These are phyloP conservation scores for Ajuga chamaepitys DNA, from an alignment of 257 asterid species.

Conservation along the genomic window DNA sequence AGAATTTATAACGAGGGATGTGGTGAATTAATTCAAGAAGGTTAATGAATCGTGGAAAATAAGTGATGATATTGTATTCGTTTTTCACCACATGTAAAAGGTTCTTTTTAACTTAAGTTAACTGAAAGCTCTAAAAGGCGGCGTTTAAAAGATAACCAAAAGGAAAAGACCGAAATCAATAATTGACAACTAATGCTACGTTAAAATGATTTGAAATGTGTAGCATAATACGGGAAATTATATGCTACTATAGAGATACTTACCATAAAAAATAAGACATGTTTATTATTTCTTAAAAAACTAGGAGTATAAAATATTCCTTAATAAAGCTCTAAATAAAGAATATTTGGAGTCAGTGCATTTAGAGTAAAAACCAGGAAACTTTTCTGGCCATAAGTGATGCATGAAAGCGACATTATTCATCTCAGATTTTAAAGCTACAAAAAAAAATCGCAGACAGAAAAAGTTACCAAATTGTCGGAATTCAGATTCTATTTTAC, in stretches of 20 bases:
- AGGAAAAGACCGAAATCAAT: background rate
- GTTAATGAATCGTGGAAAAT: background rate
- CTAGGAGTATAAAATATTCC: too few relatives aligned
- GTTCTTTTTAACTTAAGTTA: slow-evolving; percentile 21
- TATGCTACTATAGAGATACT: background rate
- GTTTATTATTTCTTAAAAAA: too few relatives aligned
- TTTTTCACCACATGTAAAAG: background rate
- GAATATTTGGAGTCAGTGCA: slow-evolving; percentile 11
- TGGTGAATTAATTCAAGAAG: too few relatives aligned
- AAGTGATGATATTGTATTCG: background rate
- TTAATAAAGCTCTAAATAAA: background rate
- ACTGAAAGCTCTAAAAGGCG: background rate
- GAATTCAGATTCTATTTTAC: background rate
- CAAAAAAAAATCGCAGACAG: background rate
- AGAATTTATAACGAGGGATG: too few relatives aligned
- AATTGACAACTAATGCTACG: background rate
- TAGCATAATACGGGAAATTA: background rate
- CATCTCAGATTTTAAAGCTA: background rate
- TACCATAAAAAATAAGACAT: too few relatives aligned
- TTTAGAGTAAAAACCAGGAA: background rate
- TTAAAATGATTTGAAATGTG: background rate
- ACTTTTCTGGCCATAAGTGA: background rate
- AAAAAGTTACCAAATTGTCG: background rate
- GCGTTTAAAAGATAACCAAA: background rate
- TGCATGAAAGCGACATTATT: slow-evolving; percentile 13